A percentile compares a stretch with the other conserved stretches of the same genome.
phyloP scores from a whole-genome alignment of 1,284 basidiomycete species.

The Puccinia coronata region DNA sequence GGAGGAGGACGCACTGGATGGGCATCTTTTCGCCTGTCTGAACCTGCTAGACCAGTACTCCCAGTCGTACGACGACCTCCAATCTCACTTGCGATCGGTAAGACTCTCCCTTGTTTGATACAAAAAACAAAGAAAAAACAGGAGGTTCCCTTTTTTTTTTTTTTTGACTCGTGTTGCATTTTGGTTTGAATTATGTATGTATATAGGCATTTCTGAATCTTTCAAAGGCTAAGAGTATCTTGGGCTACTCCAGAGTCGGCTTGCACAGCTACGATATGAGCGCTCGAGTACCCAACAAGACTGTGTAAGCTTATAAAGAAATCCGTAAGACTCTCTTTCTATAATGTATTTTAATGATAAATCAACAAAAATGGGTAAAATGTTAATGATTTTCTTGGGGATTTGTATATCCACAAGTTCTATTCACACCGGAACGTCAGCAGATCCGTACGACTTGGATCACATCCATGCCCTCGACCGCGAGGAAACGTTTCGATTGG shows the following conservation, averaged over 20 bases:
- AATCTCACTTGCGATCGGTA: constrained; percentile 8
- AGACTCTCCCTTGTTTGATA: not conserved
- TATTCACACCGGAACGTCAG: too few species aligned
- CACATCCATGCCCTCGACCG: too few species aligned
- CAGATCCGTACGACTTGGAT: too few species aligned
- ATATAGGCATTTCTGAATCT: constrained; percentile 44
- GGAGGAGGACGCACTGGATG: not conserved
- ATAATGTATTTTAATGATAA: too few species aligned
- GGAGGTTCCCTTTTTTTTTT: not conserved
- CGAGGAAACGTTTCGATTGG: too few species aligned
- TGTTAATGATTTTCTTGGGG: too few species aligned
- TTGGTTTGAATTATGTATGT: not conserved
- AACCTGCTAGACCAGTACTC: constrained; percentile 9
- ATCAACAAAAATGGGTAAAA: too few species aligned
- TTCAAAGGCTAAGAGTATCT: constrained; percentile 9
- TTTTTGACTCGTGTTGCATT: not conserved
- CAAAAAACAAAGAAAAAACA: not conserved
- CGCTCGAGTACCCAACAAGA: constrained; percentile 4
- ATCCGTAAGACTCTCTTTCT: too few species aligned
- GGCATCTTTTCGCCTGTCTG: not conserved
- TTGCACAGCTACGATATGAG: constrained; percentile 35
- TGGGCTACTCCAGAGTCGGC: constrained; percentile 22
- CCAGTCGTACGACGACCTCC: not conserved
- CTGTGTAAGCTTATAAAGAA: constrained; percentile 22
- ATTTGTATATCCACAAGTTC: too few species aligned